Conservation (phyloP, 2,329 filamentous ascomycete species). For the Cyanodermella asteris region DNA sequence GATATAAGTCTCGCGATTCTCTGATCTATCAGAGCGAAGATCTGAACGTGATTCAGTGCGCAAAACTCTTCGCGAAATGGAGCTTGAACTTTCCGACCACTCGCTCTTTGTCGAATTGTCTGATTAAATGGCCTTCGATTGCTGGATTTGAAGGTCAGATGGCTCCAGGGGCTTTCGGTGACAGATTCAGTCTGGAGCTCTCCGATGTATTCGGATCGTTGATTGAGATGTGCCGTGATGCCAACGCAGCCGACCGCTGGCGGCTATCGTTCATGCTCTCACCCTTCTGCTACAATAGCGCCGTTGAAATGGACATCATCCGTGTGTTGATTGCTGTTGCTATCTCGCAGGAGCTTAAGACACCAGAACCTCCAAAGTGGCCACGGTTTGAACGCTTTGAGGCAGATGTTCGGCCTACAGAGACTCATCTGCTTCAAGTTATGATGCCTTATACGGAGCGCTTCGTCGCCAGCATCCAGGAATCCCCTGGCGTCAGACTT, state of each 20-base stretch:
- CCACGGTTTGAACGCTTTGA: slow-evolving; percentile 17
- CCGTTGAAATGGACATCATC: slow-evolving; percentile 20
- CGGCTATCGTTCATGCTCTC: slow-evolving; percentile 25
- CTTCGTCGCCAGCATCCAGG: slow-evolving; percentile 11
- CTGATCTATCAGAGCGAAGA: slow-evolving; percentile 5
- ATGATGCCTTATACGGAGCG: slow-evolving; percentile 14
- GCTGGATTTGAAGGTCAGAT: slow-evolving; percentile 18
- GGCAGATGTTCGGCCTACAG: slow-evolving; percentile 15
- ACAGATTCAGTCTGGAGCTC: slow-evolving; percentile 18
- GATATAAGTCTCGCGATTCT: slow-evolving; percentile 1
- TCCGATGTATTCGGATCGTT: slow-evolving; percentile 23
- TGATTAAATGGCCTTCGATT: slow-evolving; percentile 17
- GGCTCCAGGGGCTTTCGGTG: slow-evolving; percentile 15
- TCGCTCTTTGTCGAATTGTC: too few relatives aligned
- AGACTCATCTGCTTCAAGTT: slow-evolving; percentile 7
- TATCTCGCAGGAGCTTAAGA: slow-evolving; percentile 18
- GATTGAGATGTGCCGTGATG: slow-evolving; percentile 15
- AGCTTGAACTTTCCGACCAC: too few relatives aligned
- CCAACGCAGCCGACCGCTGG: slow-evolving; percentile 5
- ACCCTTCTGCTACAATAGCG: slow-evolving; percentile 20
- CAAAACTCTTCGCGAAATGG: too few relatives aligned
- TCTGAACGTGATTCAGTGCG: too few relatives aligned
- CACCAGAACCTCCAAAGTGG: slow-evolving; percentile 16
- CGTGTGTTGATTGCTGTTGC: slow-evolving; percentile 24
- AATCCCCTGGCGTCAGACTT: too few relatives aligned